Evolutionary conservation across 1,284 basidiomycete species (phyloP).

Genomic region (Pseudozyma tsukubaensis): DNA sequence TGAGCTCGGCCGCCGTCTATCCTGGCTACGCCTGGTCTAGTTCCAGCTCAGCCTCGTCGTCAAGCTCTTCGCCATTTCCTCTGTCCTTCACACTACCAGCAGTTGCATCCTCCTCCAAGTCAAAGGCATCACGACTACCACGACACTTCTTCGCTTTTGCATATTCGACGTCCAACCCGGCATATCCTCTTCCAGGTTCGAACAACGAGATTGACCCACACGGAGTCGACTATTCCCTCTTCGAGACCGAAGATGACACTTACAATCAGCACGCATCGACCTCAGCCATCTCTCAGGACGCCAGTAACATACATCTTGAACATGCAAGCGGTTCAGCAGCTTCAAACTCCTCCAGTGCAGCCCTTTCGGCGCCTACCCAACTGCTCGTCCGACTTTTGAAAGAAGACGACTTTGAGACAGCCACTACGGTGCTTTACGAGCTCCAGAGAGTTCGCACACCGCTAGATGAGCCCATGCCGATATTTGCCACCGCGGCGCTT

Average conservation of each 20-base stretch:
- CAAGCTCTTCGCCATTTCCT: slow-evolving; percentile 2
- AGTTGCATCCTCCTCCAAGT: not conserved
- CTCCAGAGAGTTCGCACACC: slow-evolving; percentile 22
- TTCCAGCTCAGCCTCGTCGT: slow-evolving; percentile 10
- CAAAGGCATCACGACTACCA: slow-evolving; percentile 3
- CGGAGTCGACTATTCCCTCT: slow-evolving; percentile 60
- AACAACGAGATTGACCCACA: slow-evolving; percentile 58
- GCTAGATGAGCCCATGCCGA: slow-evolving; percentile 16
- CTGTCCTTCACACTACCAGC: slow-evolving; percentile 9
- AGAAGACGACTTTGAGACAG: slow-evolving; percentile 29
- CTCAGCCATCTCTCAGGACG: not conserved
- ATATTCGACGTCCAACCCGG: slow-evolving; percentile 38
- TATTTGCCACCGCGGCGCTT: slow-evolving; percentile 38
- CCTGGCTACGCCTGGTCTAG: slow-evolving; percentile 13
- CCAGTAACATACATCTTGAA: not conserved
- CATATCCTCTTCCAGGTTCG: slow-evolving; percentile 39
- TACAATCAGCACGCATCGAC: slow-evolving; percentile 24
- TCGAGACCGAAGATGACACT: slow-evolving; percentile 39
- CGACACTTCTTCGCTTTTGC: slow-evolving; percentile 12
- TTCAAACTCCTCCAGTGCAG: not conserved
- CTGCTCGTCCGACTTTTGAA: slow-evolving; percentile 43
- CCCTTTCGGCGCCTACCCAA: slow-evolving; percentile 21
- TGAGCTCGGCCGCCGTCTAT: slow-evolving; percentile 27
- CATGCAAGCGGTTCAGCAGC: not conserved
- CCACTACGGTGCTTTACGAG: slow-evolving; percentile 37